Base-by-base conservation (phyloP, 2,329 filamentous ascomycete species). In the Fusarium pininemorale region DNA sequence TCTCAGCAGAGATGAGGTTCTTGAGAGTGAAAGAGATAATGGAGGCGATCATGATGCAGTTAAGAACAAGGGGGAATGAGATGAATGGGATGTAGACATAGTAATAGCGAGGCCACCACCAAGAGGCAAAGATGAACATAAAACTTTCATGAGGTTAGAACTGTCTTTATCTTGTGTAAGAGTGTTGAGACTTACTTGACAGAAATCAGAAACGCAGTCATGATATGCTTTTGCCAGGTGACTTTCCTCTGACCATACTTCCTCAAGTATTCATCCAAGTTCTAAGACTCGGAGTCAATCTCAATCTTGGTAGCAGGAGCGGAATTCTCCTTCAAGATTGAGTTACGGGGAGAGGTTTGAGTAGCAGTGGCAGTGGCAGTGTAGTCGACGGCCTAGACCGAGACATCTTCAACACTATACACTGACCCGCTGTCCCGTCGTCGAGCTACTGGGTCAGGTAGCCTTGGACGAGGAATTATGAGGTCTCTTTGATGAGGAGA, bases 21-120 rank as follows among this genome's bases (percentile, higher is more conserved):
- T 71, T 58, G 14, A 71, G 37, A 39, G 68, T 69, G 28, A 76
- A 69, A 53, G 59, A 66, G 20, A 70, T 68, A 45, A 78, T 70
- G 3, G 75, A 77, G 10, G 57, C 73, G 24, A 78, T 77, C 75
- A 77, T 77, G n/a, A 74, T 63, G 26, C 75, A 78, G 61, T 78
- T 78, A 44, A 78, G 69, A 16, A 69, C 75, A 14, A 78, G 51
- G 9, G 75, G 75, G n/a, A 78, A 72, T n/a, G 71, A 72, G 48
- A 78, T 78, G 69, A 78, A 78, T 13, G 75, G 75, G 20, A 78
- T 61, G 44, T 77, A 78, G 38, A 74, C 32, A 26, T 66, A 78
- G 54, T 75, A 78, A 55, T 75, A 76, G 13, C 65, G 63, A n/a
- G 73, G 63, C 75, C 75, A 78, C 68, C 69, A 78, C 75, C 75